A percentile compares a stretch with the other conserved stretches of the same genome.
These are phyloP conservation scores for Aquilaria agallochum DNA, from an alignment of 441 rosid genomes.

Conservation along the genomic window DNA sequence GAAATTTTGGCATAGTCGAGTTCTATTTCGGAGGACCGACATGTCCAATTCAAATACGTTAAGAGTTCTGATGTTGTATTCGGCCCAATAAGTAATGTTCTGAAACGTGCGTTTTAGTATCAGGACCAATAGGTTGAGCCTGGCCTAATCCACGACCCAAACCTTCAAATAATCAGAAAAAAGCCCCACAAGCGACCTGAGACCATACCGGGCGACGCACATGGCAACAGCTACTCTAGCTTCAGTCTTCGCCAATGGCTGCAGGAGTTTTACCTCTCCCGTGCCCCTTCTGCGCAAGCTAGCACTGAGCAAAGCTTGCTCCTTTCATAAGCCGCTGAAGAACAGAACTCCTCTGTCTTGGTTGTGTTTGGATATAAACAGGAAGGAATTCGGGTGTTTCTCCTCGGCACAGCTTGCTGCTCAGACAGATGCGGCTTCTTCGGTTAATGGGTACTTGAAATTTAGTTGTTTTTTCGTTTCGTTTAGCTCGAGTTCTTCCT, in stretches of 20 bases:
- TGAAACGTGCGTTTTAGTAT: too few species aligned
- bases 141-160: not conserved
- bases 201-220: not conserved
- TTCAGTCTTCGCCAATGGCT: conserved; percentile 40
- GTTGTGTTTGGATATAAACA: conserved; percentile 23
- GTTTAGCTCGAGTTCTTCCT: conserved; percentile 1
- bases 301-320: conserved; percentile 24
- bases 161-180: not conserved
- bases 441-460: conserved; percentile 41
- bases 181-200: not conserved
- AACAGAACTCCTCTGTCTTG: conserved; percentile 10
- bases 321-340: conserved; percentile 10
- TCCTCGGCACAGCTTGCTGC: conserved; percentile 29
- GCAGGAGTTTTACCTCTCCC: conserved; percentile 40
- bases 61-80: too few species aligned
- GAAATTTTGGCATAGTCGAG: too few species aligned
- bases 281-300: conserved; percentile 35
- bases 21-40: too few species aligned
- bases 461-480: conserved; percentile 4
- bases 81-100: too few species aligned
- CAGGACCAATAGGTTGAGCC: not conserved
- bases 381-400: conserved; percentile 29
- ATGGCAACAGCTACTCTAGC: conserved; percentile 40
- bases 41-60: too few species aligned
- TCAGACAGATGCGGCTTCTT: conserved; percentile 24